Conservation (phyloP, 257 asterid genomes). For the Solanum raphanifolium region DNA sequence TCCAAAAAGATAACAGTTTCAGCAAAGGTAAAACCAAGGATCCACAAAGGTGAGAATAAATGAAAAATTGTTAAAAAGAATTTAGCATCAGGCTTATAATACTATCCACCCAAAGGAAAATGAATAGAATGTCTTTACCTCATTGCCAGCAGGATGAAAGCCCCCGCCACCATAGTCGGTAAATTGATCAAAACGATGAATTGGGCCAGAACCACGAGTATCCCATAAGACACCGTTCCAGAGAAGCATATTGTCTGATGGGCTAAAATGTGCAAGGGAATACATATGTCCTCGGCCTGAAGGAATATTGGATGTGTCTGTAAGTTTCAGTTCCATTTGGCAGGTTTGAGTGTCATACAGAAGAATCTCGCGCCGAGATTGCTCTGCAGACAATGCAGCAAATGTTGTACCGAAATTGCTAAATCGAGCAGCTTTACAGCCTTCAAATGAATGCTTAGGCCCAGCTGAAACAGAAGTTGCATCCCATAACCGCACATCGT, state of each 20-base stretch:
- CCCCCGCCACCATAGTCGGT: conserved; percentile 97
- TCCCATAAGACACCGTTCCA: conserved; percentile 99
- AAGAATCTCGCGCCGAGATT: conserved; percentile 73
- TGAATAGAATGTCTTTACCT: conserved; percentile 35
- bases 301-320: conserved; percentile 45
- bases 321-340: conserved; percentile 53
- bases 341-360: conserved; percentile 63
- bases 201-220: conserved; percentile 55
- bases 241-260: conserved; percentile 69
- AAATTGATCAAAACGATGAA: conserved; percentile 83
- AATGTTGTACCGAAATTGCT: conserved; percentile 67
- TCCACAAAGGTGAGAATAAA: neutral
- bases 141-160: conserved; percentile 97
- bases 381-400: conserved; percentile 66
- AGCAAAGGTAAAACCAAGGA: neutral
- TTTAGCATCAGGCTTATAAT: neutral
- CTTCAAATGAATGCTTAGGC: conserved; percentile 82
- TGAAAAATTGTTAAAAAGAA: neutral
- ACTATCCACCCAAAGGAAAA: neutral
- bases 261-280: conserved; percentile 77
- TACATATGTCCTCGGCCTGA: conserved; percentile 69
- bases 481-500: conserved; percentile 88
- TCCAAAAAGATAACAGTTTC: neutral
- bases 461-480: conserved; percentile 67
- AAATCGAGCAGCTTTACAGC: conserved; percentile 78